Percentiles rank a stretch among this genome's conserved stretches.
These are phyloP conservation scores for Copromyces sp. DNA, from an alignment of 495 filamentous ascomycete genomes.

Conservation along the genomic window DNA sequence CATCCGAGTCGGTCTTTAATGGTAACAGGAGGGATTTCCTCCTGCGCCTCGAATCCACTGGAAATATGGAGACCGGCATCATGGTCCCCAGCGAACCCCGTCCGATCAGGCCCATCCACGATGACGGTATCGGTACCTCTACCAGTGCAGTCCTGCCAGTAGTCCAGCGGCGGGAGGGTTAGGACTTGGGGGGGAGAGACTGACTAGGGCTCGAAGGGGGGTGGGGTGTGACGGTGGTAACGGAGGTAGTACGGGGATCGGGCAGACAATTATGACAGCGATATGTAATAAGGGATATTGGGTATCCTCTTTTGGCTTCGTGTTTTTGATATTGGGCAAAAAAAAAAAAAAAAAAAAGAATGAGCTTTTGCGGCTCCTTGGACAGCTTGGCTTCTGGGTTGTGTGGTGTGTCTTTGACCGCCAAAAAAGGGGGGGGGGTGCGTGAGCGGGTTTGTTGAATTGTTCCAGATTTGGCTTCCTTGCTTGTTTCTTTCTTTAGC, in stretches of 20 bases:
- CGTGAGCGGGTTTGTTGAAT: not conserved
- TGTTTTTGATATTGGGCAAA: not conserved
- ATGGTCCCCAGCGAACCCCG: not conserved
- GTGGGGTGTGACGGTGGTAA: not conserved
- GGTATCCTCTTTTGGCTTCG: not conserved
- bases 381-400: not conserved
- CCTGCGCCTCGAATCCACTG: conserved; percentile 8
- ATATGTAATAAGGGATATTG: not conserved
- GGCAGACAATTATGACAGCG: not conserved
- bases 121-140: not conserved
- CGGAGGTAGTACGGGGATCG: not conserved
- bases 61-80: not conserved
- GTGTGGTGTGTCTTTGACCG: not conserved
- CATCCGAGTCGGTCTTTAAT: conserved; percentile 7
- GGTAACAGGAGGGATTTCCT: conserved; percentile 1
- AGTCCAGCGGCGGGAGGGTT: not conserved
- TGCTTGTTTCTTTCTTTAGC: not conserved
- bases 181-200: not conserved
- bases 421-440: not conserved
- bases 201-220: not conserved
- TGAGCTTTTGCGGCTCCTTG: not conserved
- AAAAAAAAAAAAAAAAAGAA: not conserved
- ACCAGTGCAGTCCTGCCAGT: not conserved
- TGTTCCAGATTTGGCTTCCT: not conserved
- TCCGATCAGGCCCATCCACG: not conserved